Percentiles rank a stretch among this genome's conserved stretches.
These are phyloP conservation scores for Monosporozyma aerobia DNA, from an alignment of 805 yeast genomes.

Conservation along the genomic window DNA sequence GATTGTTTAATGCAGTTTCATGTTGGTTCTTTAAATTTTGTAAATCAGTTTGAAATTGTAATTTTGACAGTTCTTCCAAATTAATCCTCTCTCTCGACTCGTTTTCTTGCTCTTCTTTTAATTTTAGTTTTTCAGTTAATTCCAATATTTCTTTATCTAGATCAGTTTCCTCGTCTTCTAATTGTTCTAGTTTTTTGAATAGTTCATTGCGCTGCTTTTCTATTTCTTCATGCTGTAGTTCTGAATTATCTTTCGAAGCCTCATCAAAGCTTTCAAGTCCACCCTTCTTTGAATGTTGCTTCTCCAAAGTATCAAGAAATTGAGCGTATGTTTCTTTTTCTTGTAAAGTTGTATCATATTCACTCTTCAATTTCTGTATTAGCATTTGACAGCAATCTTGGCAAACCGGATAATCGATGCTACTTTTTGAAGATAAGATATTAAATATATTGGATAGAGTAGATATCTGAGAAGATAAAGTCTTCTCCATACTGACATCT, in stretches of 20 bases:
- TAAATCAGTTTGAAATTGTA: conserved; percentile 43
- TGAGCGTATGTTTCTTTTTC: conserved; percentile 74
- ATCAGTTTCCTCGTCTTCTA: conserved; percentile 28
- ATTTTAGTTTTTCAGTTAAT: conserved; percentile 41
- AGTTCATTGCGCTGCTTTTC: conserved; percentile 18
- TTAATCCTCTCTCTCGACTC: conserved; percentile 39
- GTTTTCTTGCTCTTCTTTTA: conserved; percentile 37
- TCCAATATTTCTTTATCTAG: conserved; percentile 37
- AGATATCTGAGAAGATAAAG: conserved; percentile 41
- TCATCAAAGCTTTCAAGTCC: not conserved
- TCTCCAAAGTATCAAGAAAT: conserved; percentile 61
- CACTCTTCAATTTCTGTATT: conserved; percentile 52
- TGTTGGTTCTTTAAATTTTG: conserved; percentile 57
- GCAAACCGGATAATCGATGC: conserved; percentile 81
- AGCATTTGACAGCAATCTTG: conserved; percentile 69
- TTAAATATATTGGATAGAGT: conserved; percentile 60
- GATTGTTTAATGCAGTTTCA: conserved; percentile 50
- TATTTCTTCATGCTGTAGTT: conserved; percentile 14
- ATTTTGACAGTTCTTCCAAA: conserved; percentile 42
- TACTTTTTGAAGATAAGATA: conserved; percentile 60
- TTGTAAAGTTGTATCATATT: conserved; percentile 60
- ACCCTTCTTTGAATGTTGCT: conserved; percentile 25
- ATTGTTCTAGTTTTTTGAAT: conserved; percentile 1
- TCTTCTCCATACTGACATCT: conserved; percentile 10
- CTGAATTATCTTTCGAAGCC: not conserved